These are phyloP conservation scores for Rhizopus arrhizus DNA, from an alignment of 371 early-diverging fungal genomes.

Conservation along the genomic window DNA sequence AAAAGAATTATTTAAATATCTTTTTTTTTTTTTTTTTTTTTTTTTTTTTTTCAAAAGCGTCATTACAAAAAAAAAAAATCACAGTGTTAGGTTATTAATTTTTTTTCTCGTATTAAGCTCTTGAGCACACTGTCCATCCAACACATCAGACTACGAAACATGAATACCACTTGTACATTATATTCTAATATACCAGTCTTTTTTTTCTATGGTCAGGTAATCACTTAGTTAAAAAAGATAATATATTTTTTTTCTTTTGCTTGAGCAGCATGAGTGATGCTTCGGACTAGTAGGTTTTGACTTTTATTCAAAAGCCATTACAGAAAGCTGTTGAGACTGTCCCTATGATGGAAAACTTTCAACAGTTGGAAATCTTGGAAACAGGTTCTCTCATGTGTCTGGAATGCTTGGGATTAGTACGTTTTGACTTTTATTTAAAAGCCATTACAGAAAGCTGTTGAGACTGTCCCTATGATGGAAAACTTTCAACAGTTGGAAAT, in stretches of 20 bases:
- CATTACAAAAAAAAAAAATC: too few relatives aligned
- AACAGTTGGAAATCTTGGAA: too few relatives aligned
- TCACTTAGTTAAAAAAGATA: constrained; percentile 1
- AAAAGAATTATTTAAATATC: too few relatives aligned
- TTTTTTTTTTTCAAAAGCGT: constrained; percentile 3
- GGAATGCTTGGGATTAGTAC: constrained; percentile 23
- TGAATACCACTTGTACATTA: constrained; percentile 7
- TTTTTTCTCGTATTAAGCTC: too few relatives aligned
- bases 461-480: too few relatives aligned
- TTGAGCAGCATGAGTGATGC: constrained; percentile 8
- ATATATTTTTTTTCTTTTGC: constrained; percentile 6
- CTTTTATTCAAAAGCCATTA: constrained; percentile 4
- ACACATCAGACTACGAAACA: constrained; percentile 7
- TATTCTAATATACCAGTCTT: constrained; percentile 7
- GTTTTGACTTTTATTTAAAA: constrained; percentile 18
- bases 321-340: too few relatives aligned
- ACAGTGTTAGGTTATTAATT: constrained; percentile 1
- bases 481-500: too few relatives aligned
- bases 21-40: background rate
- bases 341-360: too few relatives aligned
- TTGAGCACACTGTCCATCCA: constrained; percentile 8
- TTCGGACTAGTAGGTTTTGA: constrained; percentile 4
- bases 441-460: constrained; percentile 19
- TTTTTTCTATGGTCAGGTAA: constrained; percentile 5
- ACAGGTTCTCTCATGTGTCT: constrained; percentile 18